Evolutionary conservation across 768 basidiomycete species (phyloP).

Genomic region (Kwoniella dendrophila): DNA sequence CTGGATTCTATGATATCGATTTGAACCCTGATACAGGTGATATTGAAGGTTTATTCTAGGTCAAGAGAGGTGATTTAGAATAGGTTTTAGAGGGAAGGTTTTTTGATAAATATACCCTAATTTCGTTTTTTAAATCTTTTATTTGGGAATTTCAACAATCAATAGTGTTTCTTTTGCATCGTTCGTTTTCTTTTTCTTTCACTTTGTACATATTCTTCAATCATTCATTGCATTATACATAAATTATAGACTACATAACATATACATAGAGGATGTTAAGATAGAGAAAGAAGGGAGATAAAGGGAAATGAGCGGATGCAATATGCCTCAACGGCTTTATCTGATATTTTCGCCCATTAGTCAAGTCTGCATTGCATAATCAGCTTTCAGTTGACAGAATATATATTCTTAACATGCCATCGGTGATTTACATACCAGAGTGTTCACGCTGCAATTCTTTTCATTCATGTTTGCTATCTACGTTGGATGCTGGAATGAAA

Average conservation of each 20-base stretch:
- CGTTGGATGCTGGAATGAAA: too few relatives aligned
- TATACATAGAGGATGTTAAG: neutral
- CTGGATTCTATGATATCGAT: constrained; percentile 62
- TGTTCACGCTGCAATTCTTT: too few relatives aligned
- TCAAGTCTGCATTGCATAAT: too few relatives aligned
- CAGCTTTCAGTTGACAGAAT: too few relatives aligned
- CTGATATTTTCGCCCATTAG: too few relatives aligned
- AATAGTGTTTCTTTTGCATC: constrained; percentile 12
- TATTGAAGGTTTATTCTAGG: constrained; percentile 82
- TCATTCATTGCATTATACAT: constrained; percentile 3
- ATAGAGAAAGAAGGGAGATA: neutral
- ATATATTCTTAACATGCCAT: too few relatives aligned
- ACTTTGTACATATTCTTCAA: neutral
- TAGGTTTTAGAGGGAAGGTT: neutral
- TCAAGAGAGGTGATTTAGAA: neutral
- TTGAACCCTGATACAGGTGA: constrained; percentile 66
- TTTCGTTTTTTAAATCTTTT: constrained; percentile 4
- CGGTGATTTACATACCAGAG: too few relatives aligned
- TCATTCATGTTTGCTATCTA: too few relatives aligned
- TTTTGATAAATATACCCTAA: constrained; percentile 2
- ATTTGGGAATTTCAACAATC: constrained; percentile 14
- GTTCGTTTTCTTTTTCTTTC: neutral
- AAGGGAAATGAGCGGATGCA: too few relatives aligned
- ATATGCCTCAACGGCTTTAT: constrained; percentile 31
- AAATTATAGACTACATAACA: neutral